Evolutionary conservation across 2,329 filamentous ascomycete genomes (phyloP).

Genomic region (Thermochaetoides dissita): DNA sequence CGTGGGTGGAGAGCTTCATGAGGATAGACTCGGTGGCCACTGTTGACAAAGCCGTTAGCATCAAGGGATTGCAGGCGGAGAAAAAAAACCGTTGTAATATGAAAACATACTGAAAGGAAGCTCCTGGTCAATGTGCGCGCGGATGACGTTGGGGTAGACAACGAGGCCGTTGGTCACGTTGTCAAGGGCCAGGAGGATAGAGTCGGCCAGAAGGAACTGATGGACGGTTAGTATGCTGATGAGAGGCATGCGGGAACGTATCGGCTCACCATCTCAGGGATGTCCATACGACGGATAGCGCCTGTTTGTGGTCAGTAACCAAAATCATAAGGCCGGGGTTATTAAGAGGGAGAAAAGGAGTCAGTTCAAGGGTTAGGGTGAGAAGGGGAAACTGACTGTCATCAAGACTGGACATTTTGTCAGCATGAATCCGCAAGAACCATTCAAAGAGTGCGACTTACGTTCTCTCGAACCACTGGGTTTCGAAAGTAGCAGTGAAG

Average conservation of each 20-base stretch:
- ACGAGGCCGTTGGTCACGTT: conserved; percentile 54
- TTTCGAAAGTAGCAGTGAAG: conserved; percentile 51
- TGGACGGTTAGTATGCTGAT: conserved; percentile 1
- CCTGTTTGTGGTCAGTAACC: conserved; percentile 13
- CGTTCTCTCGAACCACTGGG: conserved; percentile 33
- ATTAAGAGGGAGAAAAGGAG: not conserved
- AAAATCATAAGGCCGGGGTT: not conserved
- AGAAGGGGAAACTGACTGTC: conserved; percentile 33
- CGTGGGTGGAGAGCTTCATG: conserved; percentile 62
- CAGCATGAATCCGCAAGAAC: not conserved
- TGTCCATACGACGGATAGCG: conserved; percentile 49
- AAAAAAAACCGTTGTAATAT: too few species aligned
- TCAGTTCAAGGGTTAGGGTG: conserved; percentile 12
- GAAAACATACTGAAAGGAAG: conserved; percentile 54
- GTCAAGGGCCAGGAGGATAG: conserved; percentile 51
- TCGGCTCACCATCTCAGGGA: conserved; percentile 32
- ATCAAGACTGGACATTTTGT: conserved; percentile 55
- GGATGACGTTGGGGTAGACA: conserved; percentile 66
- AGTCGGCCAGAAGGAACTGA: conserved; percentile 54
- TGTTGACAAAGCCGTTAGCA: not conserved
- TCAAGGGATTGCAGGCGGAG: not conserved
- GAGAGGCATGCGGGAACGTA: not conserved
- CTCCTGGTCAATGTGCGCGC: conserved; percentile 54
- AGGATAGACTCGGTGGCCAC: conserved; percentile 44
- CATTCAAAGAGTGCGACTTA: not conserved